phyloP scores from a whole-genome alignment of 148 eudicot genomes.

The Polygonum aviculare region DNA sequence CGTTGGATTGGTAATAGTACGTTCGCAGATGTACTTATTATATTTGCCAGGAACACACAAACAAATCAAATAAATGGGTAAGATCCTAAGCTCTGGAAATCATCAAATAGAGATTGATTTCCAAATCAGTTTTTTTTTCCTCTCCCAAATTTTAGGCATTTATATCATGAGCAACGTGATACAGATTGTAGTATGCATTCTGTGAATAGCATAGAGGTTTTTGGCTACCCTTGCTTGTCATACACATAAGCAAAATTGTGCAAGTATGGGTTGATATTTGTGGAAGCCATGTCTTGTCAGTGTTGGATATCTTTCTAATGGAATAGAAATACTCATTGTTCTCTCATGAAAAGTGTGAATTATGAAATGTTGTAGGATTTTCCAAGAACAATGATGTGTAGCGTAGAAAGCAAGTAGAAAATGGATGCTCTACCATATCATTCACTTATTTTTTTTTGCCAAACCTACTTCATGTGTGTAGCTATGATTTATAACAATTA shows the following conservation, averaged over 20 bases:
- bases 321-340: neutral
- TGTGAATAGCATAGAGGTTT: neutral
- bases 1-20: slow-evolving; percentile 99
- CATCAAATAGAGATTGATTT: neutral
- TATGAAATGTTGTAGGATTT: neutral
- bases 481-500: neutral
- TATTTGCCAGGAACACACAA: slow-evolving; percentile 70
- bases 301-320: neutral
- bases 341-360: neutral
- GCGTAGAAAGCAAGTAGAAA: neutral
- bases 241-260: neutral
- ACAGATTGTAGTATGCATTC: neutral
- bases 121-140: neutral
- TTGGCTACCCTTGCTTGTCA: neutral
- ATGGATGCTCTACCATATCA: neutral
- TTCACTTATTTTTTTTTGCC: neutral
- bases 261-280: neutral
- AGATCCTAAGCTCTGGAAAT: slow-evolving; percentile 14
- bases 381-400: neutral
- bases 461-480: neutral
- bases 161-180: neutral
- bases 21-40: slow-evolving; percentile 77
- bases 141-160: neutral
- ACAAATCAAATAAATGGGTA: slow-evolving; percentile 89
- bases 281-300: neutral